A percentile compares a stretch with the other conserved stretches of the same genome.
Evolutionary conservation across 2,329 filamentous ascomycete species (phyloP).

Genomic region (Aspergillus sp.): DNA sequence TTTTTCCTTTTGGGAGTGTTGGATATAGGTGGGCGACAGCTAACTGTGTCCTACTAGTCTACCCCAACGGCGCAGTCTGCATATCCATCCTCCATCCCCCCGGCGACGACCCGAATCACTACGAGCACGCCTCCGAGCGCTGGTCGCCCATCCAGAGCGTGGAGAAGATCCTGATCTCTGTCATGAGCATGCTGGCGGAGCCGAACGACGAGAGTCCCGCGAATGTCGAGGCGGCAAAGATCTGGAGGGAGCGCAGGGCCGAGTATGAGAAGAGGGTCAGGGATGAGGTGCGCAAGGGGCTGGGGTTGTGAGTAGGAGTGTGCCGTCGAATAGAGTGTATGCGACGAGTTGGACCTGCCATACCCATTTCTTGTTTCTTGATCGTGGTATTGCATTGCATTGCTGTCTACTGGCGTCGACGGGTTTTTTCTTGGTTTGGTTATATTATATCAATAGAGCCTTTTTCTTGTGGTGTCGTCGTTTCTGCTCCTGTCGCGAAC

Average conservation of each 20-base stretch:
- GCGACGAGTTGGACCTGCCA: no score
- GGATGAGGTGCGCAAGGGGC: conserved; percentile 66
- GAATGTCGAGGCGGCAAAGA: conserved; percentile 90
- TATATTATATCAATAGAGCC: no score
- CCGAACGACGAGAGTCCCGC: conserved; percentile 95
- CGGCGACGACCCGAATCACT: conserved; percentile 95
- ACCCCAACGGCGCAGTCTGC: conserved; percentile 83
- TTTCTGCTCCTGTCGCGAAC: neutral
- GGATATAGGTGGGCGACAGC: neutral
- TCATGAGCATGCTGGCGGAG: conserved; percentile 97
- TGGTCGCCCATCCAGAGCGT: conserved; percentile 97
- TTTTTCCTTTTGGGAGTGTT: neutral
- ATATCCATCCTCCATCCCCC: conserved; percentile 97
- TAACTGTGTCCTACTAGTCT: conserved; percentile 56
- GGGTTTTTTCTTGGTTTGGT: neutral
- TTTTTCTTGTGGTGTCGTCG: neutral
- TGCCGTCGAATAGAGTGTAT: no score
- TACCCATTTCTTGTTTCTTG: no score
- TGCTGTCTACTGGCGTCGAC: no score
- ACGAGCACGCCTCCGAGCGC: conserved; percentile 89
- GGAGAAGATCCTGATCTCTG: conserved; percentile 91
- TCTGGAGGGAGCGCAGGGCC: conserved; percentile 77
- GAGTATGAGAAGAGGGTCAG: conserved; percentile 84
- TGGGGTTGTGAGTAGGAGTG: conserved; percentile 68
- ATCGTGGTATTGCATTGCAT: no score